Evolutionary conservation across 371 early-diverging fungal genomes (phyloP), one percentile per base, ranked within the genome.

Genomic region (Caulochytrium protostelioides): DNA sequence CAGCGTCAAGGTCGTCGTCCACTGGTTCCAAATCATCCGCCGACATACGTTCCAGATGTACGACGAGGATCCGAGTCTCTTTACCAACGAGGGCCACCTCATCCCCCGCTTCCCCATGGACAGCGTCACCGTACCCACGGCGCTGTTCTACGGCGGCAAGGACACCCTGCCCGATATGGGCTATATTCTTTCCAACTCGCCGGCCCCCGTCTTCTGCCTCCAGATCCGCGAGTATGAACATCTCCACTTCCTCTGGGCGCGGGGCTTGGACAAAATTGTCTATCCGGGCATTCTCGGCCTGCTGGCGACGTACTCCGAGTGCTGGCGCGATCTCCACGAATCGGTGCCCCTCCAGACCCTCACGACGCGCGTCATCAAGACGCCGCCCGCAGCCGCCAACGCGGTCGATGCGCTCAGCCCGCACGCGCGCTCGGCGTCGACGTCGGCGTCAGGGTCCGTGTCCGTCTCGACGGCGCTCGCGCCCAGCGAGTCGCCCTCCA

Each of bases 21-120:
- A 54, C 53, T 45, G 46, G 47, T 87, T 90, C 55, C 89, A 89
- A 59, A 87, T 91, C 42, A 85, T 87, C 30, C 59, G 83, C n/a
- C 70, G 74, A 6, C 74, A 75, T 2, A 52, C 62, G 14, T 79
- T 91, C 36, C 85, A 86, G 34, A 85, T 86, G 83, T 91, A 78
- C 42, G 89, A 91, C 44, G 92, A 91, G 17, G 32, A 31, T 6
- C 55, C 60, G 21, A 30, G 52, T 14, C 32, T 58, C 13, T n/a
- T 52, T 6, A 44, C 50, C 13, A 42, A 38, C 21, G 32, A 41
- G 12, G 12, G n/a, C 20, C 31, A 31, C 15, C 6, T n/a, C 20
- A 6, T 13, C 15, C 55, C 55, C 30, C 50, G 55, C 37, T 71
- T 63, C 50, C 83, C 87, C n/a, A 83, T 83, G 0, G 56, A 70